Percentiles rank a stretch among this genome's conserved stretches.
Conservation (phyloP, 2,329 filamentous ascomycete genomes). For the Colletotrichum aenigma region DNA sequence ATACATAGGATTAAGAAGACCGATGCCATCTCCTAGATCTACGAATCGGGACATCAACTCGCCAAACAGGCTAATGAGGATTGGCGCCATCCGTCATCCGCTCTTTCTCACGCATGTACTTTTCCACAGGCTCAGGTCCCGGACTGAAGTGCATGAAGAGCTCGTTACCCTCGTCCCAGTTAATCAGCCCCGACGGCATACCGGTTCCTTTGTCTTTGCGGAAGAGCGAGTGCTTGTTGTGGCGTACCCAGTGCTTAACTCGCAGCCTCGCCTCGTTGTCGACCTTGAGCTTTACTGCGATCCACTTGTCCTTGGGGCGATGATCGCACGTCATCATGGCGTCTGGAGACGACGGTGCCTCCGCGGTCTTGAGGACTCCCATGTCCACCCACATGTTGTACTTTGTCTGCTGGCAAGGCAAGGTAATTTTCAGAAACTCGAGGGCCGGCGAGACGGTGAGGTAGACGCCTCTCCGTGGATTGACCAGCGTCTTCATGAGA, state of each 20-base stretch:
- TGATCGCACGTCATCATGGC: conserved; percentile 53
- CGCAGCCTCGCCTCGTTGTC: conserved; percentile 60
- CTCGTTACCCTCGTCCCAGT: conserved; percentile 31
- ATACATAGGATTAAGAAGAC: background rate
- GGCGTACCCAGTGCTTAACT: conserved; percentile 46
- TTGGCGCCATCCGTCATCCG: background rate
- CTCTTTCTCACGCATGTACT: conserved; percentile 5
- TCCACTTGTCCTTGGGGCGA: conserved; percentile 62
- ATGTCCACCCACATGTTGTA: conserved; percentile 60
- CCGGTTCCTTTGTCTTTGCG: conserved; percentile 33
- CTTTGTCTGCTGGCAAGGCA: conserved; percentile 50
- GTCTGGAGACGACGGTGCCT: conserved; percentile 31
- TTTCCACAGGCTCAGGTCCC: conserved; percentile 24
- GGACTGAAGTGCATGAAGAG: conserved; percentile 37
- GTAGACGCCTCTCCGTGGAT: conserved; percentile 65
- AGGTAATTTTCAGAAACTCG: conserved; percentile 62
- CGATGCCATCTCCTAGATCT: background rate
- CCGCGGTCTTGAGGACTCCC: conserved; percentile 48
- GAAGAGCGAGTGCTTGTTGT: conserved; percentile 30
- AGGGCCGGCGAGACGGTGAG: conserved; percentile 67
- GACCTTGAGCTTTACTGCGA: conserved; percentile 61
- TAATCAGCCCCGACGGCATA: conserved; percentile 30
- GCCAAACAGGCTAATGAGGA: background rate
- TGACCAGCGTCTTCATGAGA: conserved; percentile 66
- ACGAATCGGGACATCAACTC: background rate